Percentiles rank a stretch among this genome's conserved stretches.
phyloP scores from a whole-genome alignment of 352 stramenopile species.

The Nothophytophthora sp. region DNA sequence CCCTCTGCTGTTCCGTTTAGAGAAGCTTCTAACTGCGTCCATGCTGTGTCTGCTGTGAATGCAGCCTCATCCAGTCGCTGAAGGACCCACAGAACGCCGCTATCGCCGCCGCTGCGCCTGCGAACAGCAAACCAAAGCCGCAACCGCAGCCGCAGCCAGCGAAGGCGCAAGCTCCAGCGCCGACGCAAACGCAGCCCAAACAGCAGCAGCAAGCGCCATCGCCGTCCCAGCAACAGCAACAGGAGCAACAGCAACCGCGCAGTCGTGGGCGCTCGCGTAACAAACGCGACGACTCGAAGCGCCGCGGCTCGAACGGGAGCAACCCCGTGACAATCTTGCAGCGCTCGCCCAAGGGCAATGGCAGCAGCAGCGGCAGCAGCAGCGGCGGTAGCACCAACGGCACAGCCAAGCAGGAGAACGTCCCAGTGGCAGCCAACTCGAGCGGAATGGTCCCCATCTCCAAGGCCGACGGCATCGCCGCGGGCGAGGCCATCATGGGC shows the following conservation, averaged over 20 bases:
- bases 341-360: conserved; percentile 42
- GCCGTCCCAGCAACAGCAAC: conserved; percentile 31
- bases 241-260: conserved; percentile 29
- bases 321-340: conserved; percentile 70
- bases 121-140: conserved; percentile 21
- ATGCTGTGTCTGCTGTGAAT: conserved; percentile 8
- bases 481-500: conserved; percentile 79
- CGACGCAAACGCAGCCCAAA: conserved; percentile 33
- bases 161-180: conserved; percentile 29
- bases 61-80: conserved; percentile 61
- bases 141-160: conserved; percentile 28
- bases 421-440: conserved; percentile 9
- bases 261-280: conserved; percentile 52
- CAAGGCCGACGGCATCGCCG: conserved; percentile 77
- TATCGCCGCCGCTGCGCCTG: conserved; percentile 12
- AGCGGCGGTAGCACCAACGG: conserved; percentile 19
- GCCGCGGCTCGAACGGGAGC: conserved; percentile 14
- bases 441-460: conserved; percentile 69
- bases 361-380: conserved; percentile 28
- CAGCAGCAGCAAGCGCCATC: conserved; percentile 34
- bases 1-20: too few relatives aligned
- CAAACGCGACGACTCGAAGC: conserved; percentile 57
- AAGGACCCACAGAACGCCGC: conserved; percentile 39
- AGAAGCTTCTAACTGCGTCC: too few relatives aligned
- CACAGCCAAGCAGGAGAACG: conserved; percentile 24